Conservation (phyloP, 1,284 basidiomycete species). For the Wolfiporia cocos region DNA sequence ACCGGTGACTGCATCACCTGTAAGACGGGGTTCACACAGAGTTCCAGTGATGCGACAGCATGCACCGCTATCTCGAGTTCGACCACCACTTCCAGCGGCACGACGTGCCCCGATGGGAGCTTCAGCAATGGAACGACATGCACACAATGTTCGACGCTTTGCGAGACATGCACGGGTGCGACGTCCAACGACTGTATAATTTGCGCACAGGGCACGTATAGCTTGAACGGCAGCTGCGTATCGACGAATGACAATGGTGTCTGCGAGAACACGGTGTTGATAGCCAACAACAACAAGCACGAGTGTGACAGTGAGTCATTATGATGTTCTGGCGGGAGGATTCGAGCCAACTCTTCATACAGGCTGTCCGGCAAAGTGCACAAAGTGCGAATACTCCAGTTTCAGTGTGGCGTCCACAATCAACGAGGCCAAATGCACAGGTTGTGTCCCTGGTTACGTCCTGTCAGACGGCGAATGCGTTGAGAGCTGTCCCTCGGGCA, state of each 20-base stretch:
- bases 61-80: constrained; percentile 55
- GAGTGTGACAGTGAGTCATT: constrained; percentile 68
- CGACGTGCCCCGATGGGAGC: constrained; percentile 55
- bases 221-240: constrained; percentile 63
- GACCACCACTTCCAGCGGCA: constrained; percentile 45
- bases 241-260: constrained; percentile 58
- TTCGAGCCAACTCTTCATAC: too few species aligned
- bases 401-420: constrained; percentile 66
- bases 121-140: constrained; percentile 58
- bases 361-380: constrained; percentile 78
- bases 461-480: constrained; percentile 66
- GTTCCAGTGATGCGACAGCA: constrained; percentile 59
- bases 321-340: too few species aligned
- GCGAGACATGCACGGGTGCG: constrained; percentile 63
- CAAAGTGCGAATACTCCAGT: constrained; percentile 63
- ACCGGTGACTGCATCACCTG: constrained; percentile 71
- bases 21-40: constrained; percentile 56
- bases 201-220: constrained; percentile 54
- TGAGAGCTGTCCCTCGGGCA: constrained; percentile 60
- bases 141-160: constrained; percentile 53
- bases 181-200: constrained; percentile 66
- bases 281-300: constrained; percentile 77
- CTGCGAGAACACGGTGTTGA: constrained; percentile 59
- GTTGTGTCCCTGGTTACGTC: constrained; percentile 69
- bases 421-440: constrained; percentile 63